Evolutionary conservation across 352 stramenopile species (phyloP), one percentile per base, ranked within the genome.

Genomic region (Salisapilia sapeloensis): DNA sequence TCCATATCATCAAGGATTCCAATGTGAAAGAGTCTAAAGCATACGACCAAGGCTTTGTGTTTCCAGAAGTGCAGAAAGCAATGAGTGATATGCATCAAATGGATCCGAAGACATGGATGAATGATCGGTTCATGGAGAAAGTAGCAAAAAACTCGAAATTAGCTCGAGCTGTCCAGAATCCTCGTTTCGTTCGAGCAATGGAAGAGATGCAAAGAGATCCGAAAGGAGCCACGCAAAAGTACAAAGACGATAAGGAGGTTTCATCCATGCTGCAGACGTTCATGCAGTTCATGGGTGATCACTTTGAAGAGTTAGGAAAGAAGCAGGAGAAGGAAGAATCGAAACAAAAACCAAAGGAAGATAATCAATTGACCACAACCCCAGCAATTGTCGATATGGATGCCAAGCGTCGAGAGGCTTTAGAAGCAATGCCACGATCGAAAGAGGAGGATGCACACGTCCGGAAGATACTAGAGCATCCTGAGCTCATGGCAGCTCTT

Each of bases 81-180:
- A 53, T 83, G 30, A 51, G 60, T 39, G 57, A 50, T 34, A 56
- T 78, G 48, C 49, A 64, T 21, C 53, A 78, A 32, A 49, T 81
- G 18, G 54, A 82, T 21, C 50, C 62, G 2, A 79, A 82, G 41
- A 60, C 79, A 13, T 87, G 71, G 71, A 80, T 83, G 64, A 75
- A 78, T 18, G 53, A 59, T 11, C 38, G 33, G 5, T 78, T 87
- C 25, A 75, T 83, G 21, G 55, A 63, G 16, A 87, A 84, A 45
- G 56, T 87, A 3, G 32, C 60, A 5, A 43, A 42, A 2, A 62
- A 77, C 24, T 63, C 65, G 4, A 65, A 65, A 23, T 46, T 87
- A 16, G 37, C 55, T 6, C 43, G 57, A 35, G 67, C 67, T 82
- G 39, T 87, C 8, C 48, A 74, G 44, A 77, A 83, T 39, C 65